These are phyloP conservation scores for Ceratobasidium sp. DNA, from an alignment of 1,284 basidiomycete species.

Conservation along the genomic window DNA sequence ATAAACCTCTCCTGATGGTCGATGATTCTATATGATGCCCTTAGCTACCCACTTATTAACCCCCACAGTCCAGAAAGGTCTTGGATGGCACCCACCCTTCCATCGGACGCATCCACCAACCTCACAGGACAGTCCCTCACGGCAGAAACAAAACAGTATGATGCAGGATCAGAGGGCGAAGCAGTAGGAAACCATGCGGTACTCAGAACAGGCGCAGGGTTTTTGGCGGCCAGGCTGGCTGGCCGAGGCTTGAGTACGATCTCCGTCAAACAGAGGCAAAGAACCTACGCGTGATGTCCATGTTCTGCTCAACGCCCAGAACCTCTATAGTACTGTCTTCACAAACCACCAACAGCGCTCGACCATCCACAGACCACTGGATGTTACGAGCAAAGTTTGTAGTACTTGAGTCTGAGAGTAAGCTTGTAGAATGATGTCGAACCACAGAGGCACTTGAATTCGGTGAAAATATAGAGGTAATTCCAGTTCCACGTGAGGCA, in stretches of 20 bases:
- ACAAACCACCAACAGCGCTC: slow-evolving; percentile 63
- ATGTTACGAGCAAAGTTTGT: slow-evolving; percentile 16
- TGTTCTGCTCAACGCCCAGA: slow-evolving; percentile 48
- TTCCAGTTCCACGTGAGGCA: too few species aligned
- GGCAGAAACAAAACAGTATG: slow-evolving; percentile 82
- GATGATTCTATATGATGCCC: slow-evolving; percentile 90
- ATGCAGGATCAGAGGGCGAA: slow-evolving; percentile 60
- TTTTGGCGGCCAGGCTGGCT: slow-evolving; percentile 50
- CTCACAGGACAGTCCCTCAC: slow-evolving; percentile 83
- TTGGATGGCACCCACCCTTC: slow-evolving; percentile 78
- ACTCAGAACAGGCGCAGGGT: slow-evolving; percentile 75
- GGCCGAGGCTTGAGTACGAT: background rate
- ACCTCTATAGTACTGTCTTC: slow-evolving; percentile 66
- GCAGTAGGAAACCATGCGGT: slow-evolving; percentile 85
- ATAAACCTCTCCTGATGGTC: slow-evolving; percentile 89
- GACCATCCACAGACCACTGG: slow-evolving; percentile 67
- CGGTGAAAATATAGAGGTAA: too few species aligned
- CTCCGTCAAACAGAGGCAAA: too few species aligned
- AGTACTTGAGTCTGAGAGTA: background rate
- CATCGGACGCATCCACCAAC: slow-evolving; percentile 77
- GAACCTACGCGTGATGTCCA: slow-evolving; percentile 23
- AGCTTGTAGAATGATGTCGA: background rate
- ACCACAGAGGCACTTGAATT: background rate
- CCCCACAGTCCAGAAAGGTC: too few species aligned
- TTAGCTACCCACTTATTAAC: slow-evolving; percentile 66